phyloP scores from a whole-genome alignment of 2,329 filamentous ascomycete genomes.

The Amauroascus verrucosus region DNA sequence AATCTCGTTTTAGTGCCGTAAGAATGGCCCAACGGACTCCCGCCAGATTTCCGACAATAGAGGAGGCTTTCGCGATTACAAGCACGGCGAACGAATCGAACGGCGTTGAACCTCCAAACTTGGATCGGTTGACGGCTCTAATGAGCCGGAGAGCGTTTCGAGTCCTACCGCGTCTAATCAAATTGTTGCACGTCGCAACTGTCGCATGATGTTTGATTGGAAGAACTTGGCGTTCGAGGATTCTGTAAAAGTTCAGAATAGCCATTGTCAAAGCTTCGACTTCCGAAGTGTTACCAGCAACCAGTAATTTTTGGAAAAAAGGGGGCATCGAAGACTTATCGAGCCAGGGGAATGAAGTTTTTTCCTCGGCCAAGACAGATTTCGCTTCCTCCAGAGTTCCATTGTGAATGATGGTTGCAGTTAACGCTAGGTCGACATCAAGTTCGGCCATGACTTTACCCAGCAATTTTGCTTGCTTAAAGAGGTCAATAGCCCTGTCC shows the following conservation, averaged over 20 bases:
- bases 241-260: conserved; percentile 32
- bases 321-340: conserved; percentile 22
- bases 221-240: conserved; percentile 25
- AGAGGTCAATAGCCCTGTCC: conserved; percentile 25
- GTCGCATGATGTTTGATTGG: conserved; percentile 31
- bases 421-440: conserved; percentile 30
- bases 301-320: conserved; percentile 30
- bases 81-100: conserved; percentile 33
- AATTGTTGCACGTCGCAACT: conserved; percentile 21
- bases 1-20: conserved; percentile 28
- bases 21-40: conserved; percentile 35
- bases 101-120: conserved; percentile 24
- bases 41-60: conserved; percentile 22
- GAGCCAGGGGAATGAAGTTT: conserved; percentile 20
- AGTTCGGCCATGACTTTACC: conserved; percentile 25
- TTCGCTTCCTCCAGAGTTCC: conserved; percentile 25
- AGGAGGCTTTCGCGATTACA: conserved; percentile 30
- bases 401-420: conserved; percentile 28
- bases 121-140: conserved; percentile 29
- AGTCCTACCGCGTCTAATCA: conserved; percentile 23
- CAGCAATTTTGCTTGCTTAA: conserved; percentile 23
- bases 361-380: conserved; percentile 26
- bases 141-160: conserved; percentile 28
- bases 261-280: conserved; percentile 27
- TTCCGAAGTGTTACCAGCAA: conserved; percentile 18